A percentile compares a stretch with the other conserved stretches of the same genome.
These are phyloP conservation scores for Vanderwaltozyma polyspora DNA, from an alignment of 805 yeast species.

Conservation along the genomic window DNA sequence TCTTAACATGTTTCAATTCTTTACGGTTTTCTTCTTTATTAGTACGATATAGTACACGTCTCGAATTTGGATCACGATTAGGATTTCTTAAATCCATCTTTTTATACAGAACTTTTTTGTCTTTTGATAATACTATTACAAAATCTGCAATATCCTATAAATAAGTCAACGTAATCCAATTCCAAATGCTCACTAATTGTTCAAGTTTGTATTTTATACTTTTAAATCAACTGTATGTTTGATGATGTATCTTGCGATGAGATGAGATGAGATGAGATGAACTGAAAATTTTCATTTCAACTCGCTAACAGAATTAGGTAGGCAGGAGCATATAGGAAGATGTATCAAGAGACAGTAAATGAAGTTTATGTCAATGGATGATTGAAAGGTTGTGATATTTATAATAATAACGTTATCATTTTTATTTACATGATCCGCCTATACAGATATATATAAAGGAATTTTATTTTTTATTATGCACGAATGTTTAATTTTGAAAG, in stretches of 20 bases:
- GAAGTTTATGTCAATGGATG: too few relatives aligned
- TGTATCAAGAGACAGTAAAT: too few relatives aligned
- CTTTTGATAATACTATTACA: background rate
- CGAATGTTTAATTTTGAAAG: too few relatives aligned
- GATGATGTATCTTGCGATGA: background rate
- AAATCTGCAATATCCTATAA: background rate
- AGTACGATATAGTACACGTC: slow-evolving; percentile 31
- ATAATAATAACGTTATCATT: too few relatives aligned
- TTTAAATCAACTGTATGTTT: too few relatives aligned
- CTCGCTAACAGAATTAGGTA: background rate
- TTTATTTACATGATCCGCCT: too few relatives aligned
- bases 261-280: slow-evolving; percentile 4
- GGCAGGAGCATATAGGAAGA: background rate
- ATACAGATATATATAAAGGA: too few relatives aligned
- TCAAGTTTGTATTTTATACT: too few relatives aligned
- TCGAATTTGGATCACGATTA: slow-evolving; percentile 18
- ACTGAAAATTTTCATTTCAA: background rate
- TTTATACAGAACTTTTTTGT: background rate
- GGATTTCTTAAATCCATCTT: slow-evolving; percentile 1
- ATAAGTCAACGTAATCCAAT: too few relatives aligned
- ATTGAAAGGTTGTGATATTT: too few relatives aligned
- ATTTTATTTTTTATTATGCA: too few relatives aligned
- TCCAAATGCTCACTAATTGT: too few relatives aligned
- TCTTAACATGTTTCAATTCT: slow-evolving; percentile 36
- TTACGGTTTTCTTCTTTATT: slow-evolving; percentile 41